Base-by-base conservation (phyloP, 148 eudicot genomes). In the Vaccinium macrocarpon region DNA sequence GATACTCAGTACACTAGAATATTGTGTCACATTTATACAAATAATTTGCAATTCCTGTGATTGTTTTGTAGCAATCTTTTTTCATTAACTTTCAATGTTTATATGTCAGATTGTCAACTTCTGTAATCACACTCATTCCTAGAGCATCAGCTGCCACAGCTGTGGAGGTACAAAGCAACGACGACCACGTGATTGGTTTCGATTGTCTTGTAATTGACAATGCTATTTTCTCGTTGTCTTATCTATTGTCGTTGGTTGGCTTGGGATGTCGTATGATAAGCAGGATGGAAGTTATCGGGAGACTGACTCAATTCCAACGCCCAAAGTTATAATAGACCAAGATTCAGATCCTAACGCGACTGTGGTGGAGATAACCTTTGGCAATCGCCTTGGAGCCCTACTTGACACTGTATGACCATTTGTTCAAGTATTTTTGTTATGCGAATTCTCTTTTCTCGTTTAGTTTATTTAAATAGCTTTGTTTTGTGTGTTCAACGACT, bases 291-390 rank as follows among this genome's bases (percentile, higher is more conserved):
- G 90, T 86, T 86, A 90, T 79, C 84, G 81, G 71, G 97, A 92
- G 59, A 93, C 87, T 52, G 98, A 94, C 83, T 81, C 82, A 78
- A 53, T 94, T 79, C 98, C 99, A 14, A 93, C 87, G 42, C 98
- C 99, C n/a, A 92, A 89, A 82, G 98, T 96, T 23, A 92, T 94
- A 79, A 96, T 96, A 64, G 98, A 96, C 89, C 94, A 88, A 71
- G 99, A 96, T 87, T 90, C 97, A 35, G 95, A 96, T 81, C 94
- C 95, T 8, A 88, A 94, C 83, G 99, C 96, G 19, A 96, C 99
- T 74, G 91, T 96, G 27, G 98, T 96, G 35, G 95, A 96, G 90
- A 88, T 96, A 76, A 96, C 98, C 23, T 94, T 95, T 80, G 98
- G 98, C 27, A 90, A 95, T 83, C 98, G 99, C 80, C 92, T 96